A percentile compares a stretch with the other conserved stretches of the same genome.
These are phyloP conservation scores for Haplosporangium gracile DNA, from an alignment of 192 early-diverging fungal genomes.

Conservation along the genomic window DNA sequence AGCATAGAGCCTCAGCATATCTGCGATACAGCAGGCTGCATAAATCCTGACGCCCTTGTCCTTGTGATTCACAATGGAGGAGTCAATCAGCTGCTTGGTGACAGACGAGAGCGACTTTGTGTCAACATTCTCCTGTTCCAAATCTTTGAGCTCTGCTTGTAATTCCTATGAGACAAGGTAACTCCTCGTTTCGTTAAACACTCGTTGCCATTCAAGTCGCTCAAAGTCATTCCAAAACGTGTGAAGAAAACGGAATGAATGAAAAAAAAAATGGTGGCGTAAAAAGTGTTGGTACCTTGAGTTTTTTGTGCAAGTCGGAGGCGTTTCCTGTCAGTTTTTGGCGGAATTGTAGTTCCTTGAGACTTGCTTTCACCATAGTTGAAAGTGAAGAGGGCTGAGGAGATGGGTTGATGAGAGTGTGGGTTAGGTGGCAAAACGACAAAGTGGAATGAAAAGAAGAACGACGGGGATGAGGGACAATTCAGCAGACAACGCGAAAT, in stretches of 20 bases:
- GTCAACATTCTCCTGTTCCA: slow-evolving; percentile 86
- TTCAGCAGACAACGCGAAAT: slow-evolving; percentile 18
- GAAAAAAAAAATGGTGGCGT: slow-evolving; percentile 16
- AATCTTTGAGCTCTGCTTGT: slow-evolving; percentile 74
- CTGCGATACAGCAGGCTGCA: slow-evolving; percentile 89
- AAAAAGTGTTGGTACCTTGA: slow-evolving; percentile 31
- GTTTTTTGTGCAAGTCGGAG: slow-evolving; percentile 35
- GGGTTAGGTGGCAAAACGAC: background rate
- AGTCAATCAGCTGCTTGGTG: slow-evolving; percentile 74
- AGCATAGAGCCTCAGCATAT: slow-evolving; percentile 92
- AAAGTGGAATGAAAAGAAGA: background rate
- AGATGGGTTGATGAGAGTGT: background rate
- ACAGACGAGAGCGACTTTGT: slow-evolving; percentile 74
- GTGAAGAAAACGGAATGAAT: background rate
- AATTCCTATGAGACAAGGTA: slow-evolving; percentile 68
- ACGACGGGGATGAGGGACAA: slow-evolving; percentile 6
- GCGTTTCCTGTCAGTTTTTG: slow-evolving; percentile 38
- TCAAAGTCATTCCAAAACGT: background rate
- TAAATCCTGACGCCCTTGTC: slow-evolving; percentile 84
- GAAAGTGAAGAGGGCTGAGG: background rate
- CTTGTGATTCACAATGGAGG: slow-evolving; percentile 80
- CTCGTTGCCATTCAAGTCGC: background rate
- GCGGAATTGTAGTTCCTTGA: slow-evolving; percentile 27
- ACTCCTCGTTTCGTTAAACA: background rate
- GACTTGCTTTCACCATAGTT: slow-evolving; percentile 36